phyloP scores from a whole-genome alignment of 306 rosid genomes.

The Carpinus fangiana region DNA sequence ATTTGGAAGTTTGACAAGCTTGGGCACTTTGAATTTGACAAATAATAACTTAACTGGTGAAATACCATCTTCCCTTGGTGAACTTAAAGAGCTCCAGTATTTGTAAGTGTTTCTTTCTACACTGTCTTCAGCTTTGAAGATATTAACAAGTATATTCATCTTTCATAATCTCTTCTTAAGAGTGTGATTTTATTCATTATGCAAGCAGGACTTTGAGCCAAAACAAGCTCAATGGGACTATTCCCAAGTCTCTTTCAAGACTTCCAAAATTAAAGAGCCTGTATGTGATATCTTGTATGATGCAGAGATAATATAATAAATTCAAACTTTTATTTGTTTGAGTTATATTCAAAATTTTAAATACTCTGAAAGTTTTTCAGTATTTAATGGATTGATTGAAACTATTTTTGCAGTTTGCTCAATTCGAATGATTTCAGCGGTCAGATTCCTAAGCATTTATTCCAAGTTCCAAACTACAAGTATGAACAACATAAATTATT shows the following conservation, averaged over 20 bases:
- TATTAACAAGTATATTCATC: constrained; percentile 13
- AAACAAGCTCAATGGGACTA: constrained; percentile 69
- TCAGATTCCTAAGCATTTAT: constrained; percentile 66
- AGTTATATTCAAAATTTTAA: neutral
- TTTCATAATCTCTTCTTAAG: constrained; percentile 28
- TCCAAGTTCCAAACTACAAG: constrained; percentile 70
- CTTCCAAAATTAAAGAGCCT: constrained; percentile 62
- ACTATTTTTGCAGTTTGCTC: constrained; percentile 65
- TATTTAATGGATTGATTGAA: constrained; percentile 39
- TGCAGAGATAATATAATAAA: constrained; percentile 9
- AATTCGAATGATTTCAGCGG: constrained; percentile 73
- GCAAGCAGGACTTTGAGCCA: constrained; percentile 76
- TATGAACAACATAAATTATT: constrained; percentile 41
- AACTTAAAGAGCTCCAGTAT: constrained; percentile 75
- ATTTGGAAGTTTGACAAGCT: constrained; percentile 67
- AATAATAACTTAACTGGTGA: constrained; percentile 67
- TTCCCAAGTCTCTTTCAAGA: constrained; percentile 75
- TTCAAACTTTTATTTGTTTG: neutral
- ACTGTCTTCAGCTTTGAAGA: constrained; percentile 12
- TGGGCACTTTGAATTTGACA: constrained; percentile 75
- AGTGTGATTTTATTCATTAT: constrained; percentile 21
- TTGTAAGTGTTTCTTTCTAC: constrained; percentile 60
- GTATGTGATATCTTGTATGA: constrained; percentile 53
- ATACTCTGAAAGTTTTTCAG: constrained; percentile 10
- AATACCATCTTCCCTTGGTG: constrained; percentile 85